Evolutionary conservation across 1,284 basidiomycete genomes (phyloP).

Genomic region (Clitocybe nebularis): DNA sequence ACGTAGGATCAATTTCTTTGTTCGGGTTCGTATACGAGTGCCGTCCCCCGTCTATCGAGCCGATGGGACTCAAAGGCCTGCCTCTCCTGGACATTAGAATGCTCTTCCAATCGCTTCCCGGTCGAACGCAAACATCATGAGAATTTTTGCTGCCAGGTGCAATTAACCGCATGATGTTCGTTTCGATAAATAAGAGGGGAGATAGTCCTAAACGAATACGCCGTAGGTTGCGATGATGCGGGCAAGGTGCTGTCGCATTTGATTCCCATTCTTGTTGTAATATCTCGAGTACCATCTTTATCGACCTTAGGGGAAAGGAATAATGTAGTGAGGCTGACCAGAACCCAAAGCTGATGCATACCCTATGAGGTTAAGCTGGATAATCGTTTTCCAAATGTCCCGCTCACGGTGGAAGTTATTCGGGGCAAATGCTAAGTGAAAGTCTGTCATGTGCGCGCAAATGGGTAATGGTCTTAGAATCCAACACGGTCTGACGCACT

Average conservation of each 20-base stretch:
- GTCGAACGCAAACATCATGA: slow-evolving; percentile 49
- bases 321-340: not conserved
- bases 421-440: slow-evolving; percentile 63
- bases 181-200: slow-evolving; percentile 58
- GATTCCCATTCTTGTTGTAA: slow-evolving; percentile 47
- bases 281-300: slow-evolving; percentile 48
- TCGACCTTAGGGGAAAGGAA: slow-evolving; percentile 32
- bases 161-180: slow-evolving; percentile 43
- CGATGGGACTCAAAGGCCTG: slow-evolving; percentile 3
- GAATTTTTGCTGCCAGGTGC: slow-evolving; percentile 21
- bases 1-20: slow-evolving; percentile 35
- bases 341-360: slow-evolving; percentile 24
- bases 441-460: slow-evolving; percentile 39
- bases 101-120: slow-evolving; percentile 56
- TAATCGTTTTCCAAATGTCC: slow-evolving; percentile 56
- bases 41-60: slow-evolving; percentile 15
- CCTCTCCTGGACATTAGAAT: slow-evolving; percentile 6
- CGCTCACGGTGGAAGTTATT: slow-evolving; percentile 54
- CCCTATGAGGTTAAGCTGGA: slow-evolving; percentile 68
- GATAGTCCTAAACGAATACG: slow-evolving; percentile 50
- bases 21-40: slow-evolving; percentile 25
- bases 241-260: slow-evolving; percentile 12
- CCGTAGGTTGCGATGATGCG: slow-evolving; percentile 34
- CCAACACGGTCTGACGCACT: slow-evolving; percentile 33
- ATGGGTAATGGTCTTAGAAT: not conserved